Evolutionary conservation across 2,329 filamentous ascomycete species (phyloP), one percentile per base, ranked within the genome.

Genomic region (Harringtonia aguacate): DNA sequence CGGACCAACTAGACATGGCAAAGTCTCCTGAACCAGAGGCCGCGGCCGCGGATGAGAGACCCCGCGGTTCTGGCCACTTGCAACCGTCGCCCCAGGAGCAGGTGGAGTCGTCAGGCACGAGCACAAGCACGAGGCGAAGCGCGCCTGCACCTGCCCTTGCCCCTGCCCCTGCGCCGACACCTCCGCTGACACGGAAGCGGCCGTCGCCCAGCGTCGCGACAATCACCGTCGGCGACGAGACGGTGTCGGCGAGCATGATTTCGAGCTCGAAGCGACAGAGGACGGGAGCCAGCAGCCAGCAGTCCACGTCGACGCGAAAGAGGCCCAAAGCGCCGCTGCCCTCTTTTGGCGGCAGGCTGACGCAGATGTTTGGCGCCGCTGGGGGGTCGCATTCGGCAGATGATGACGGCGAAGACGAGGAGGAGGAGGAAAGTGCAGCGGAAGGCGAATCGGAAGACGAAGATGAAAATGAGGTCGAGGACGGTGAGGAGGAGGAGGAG

Each of bases 181-280:
- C n/a, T n/a, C n/a, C n/a, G n/a, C n/a, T n/a, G n/a, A n/a, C 53
- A 20, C 70, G 73, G 1, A 83, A 77, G 55, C 72, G 82, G 29
- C 64, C 72, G 2, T 72, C 74, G 1, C 63, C 72, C 24, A 79
- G 86, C 53, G 65, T 81, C 41, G 84, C 84, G 18, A 86, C 82
- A 2, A 84, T 90, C 39, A 88, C 82, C 0, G 77, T 90, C 43
- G 85, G 84, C 2, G 70, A 80, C 48, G 73, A 71, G 37, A 86
- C 80, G 0, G 70, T 79, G 6, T 81, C 76, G 0, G 80, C 79
- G 18, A 70, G 78, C 28, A 71, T 87, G 51, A 81, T 82, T 2
- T 73, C 68, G 40, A 67, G 73, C 40, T 56, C 67, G 4, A 75
- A 76, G 49, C 69, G 61, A 46, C 63, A 59, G 45, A 62, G 63